A percentile compares a stretch with the other conserved stretches of the same genome.
Conservation (phyloP, 805 yeast genomes). For the Hanseniaspora lachancei region DNA sequence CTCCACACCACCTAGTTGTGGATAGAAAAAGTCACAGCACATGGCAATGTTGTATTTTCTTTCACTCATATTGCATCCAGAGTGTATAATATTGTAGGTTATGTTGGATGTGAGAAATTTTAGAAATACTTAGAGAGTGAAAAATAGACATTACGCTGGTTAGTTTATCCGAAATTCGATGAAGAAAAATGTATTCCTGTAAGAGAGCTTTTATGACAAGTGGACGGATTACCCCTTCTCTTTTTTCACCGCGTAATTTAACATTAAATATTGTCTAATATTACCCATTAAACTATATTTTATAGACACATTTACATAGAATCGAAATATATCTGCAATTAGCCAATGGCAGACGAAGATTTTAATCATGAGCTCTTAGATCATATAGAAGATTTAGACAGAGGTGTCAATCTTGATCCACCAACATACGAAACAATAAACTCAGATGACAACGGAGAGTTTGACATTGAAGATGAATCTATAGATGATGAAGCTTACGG, state of each 20-base stretch:
- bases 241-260: too few species aligned
- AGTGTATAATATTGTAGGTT: too few species aligned
- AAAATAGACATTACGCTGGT: too few species aligned
- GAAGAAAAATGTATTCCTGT: too few species aligned
- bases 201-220: too few species aligned
- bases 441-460: neutral
- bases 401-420: slow-evolving; percentile 10
- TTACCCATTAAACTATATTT: too few species aligned
- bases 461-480: neutral
- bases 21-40: slow-evolving; percentile 95
- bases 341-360: neutral
- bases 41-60: slow-evolving; percentile 33
- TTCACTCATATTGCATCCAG: neutral
- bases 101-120: too few species aligned
- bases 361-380: neutral
- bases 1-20: slow-evolving; percentile 97
- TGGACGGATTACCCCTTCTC: too few species aligned
- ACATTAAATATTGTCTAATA: too few species aligned
- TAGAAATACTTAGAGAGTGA: too few species aligned
- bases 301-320: too few species aligned
- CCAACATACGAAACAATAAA: slow-evolving; percentile 3
- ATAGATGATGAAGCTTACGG: neutral
- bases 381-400: neutral
- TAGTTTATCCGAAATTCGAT: too few species aligned
- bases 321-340: neutral